Conservation (phyloP, 257 asterid genomes). For the Petrea volubilis region DNA sequence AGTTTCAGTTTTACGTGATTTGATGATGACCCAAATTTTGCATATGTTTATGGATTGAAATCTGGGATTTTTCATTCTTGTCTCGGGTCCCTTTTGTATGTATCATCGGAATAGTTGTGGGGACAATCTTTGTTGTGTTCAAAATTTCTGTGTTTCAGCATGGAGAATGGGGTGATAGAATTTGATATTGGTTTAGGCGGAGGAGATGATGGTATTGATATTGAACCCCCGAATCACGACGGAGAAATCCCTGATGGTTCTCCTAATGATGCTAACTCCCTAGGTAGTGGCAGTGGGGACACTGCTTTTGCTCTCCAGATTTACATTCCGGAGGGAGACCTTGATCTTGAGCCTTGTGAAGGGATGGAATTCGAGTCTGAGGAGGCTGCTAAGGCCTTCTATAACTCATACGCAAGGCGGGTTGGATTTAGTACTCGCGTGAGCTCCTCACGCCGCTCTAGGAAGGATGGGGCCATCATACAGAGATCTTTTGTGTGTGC, state of each 20-base stretch:
- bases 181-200: slow-evolving; percentile 83
- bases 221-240: slow-evolving; percentile 51
- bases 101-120: not conserved
- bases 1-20: slow-evolving; percentile 33
- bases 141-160: slow-evolving; percentile 21
- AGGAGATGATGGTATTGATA: slow-evolving; percentile 48
- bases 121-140: not conserved
- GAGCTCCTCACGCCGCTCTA: slow-evolving; percentile 97
- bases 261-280: slow-evolving; percentile 47
- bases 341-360: slow-evolving; percentile 89
- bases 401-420: slow-evolving; percentile 88
- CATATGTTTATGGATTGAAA: slow-evolving; percentile 23
- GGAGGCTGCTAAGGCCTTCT: slow-evolving; percentile 97
- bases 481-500: slow-evolving; percentile 99
- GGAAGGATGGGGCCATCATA: slow-evolving; percentile 96
- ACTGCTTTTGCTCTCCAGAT: slow-evolving; percentile 26
- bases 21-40: slow-evolving; percentile 7
- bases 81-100: not conserved
- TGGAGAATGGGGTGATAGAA: slow-evolving; percentile 79
- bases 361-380: slow-evolving; percentile 98
- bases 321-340: slow-evolving; percentile 69
- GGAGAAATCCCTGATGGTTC: slow-evolving; percentile 49
- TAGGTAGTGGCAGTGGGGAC: slow-evolving; percentile 46
- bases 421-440: slow-evolving; percentile 99
- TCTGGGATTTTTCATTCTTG: not conserved